These are phyloP conservation scores for Aspergillus affinis DNA, from an alignment of 495 filamentous ascomycete species.

Conservation along the genomic window DNA sequence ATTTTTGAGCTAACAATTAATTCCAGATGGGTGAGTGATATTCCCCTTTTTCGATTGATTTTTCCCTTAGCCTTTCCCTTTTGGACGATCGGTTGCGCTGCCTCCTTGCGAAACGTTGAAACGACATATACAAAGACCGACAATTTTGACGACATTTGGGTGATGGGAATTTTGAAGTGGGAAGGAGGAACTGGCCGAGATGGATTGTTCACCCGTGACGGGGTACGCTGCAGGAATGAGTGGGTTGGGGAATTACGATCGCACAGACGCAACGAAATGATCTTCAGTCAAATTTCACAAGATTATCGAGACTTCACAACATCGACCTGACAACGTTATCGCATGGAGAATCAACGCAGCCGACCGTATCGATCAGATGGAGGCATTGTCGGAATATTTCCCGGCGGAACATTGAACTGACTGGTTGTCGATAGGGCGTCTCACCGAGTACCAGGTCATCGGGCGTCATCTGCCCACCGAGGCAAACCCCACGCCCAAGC, in stretches of 20 bases:
- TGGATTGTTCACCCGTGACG: neutral
- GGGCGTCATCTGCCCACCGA: constrained; percentile 98
- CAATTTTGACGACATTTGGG: neutral
- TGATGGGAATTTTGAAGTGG: constrained; percentile 1
- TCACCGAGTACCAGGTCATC: constrained; percentile 99
- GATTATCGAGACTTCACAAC: neutral
- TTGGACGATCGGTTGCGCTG: constrained; percentile 35
- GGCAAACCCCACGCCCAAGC: constrained; percentile 89
- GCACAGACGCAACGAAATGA: neutral
- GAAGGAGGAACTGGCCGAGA: neutral
- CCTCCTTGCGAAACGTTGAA: constrained; percentile 23
- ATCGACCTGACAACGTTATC: neutral
- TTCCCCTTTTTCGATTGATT: constrained; percentile 23
- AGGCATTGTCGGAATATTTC: neutral
- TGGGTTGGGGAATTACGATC: neutral
- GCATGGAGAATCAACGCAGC: neutral
- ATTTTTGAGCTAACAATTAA: constrained; percentile 14
- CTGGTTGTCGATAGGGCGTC: constrained; percentile 70
- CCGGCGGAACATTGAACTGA: constrained; percentile 24
- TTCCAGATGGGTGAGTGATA: constrained; percentile 56
- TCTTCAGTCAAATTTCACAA: neutral
- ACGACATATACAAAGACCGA: constrained; percentile 6
- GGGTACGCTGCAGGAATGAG: neutral
- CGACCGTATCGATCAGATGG: neutral
- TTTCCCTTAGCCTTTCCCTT: constrained; percentile 21